Percentiles rank a stretch among this genome's conserved stretches.
Conservation (phyloP, 31 red algal species). For the Bonnemaisonia californica region DNA sequence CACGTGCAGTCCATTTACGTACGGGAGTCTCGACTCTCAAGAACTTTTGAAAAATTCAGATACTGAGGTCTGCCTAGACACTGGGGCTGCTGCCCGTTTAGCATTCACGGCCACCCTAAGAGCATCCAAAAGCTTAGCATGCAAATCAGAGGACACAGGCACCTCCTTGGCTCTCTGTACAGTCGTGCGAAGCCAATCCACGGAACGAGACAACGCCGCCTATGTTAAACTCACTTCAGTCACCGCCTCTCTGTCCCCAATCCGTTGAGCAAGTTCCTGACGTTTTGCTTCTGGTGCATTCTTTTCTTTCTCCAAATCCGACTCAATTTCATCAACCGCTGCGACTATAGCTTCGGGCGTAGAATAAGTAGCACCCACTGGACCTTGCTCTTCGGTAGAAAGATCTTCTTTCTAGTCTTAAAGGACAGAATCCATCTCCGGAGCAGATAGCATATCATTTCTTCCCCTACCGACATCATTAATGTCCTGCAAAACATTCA, state of each 20-base stretch:
- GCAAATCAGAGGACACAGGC: neutral
- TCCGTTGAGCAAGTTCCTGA: too few relatives aligned
- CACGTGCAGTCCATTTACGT: neutral
- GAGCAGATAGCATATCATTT: too few relatives aligned
- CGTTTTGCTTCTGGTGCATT: neutral
- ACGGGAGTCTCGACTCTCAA: neutral
- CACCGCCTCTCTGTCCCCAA: neutral
- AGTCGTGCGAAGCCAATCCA: neutral
- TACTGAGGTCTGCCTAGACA: neutral
- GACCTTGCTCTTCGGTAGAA: too few relatives aligned
- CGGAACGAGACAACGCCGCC: neutral
- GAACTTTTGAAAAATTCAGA: constrained; percentile 15
- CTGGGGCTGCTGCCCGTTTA: constrained; percentile 5
- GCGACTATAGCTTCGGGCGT: too few relatives aligned
- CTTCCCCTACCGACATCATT: too few relatives aligned
- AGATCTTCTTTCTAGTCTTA: too few relatives aligned
- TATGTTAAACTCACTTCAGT: constrained; percentile 2
- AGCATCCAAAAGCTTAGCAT: constrained; percentile 12
- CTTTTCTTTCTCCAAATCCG: constrained; percentile 10
- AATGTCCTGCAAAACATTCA: too few relatives aligned
- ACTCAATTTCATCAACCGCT: constrained; percentile 15
- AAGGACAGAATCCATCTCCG: too few relatives aligned
- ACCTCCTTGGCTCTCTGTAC: neutral
- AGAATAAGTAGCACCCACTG: too few relatives aligned
- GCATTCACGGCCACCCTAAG: constrained; percentile 3